Percentiles rank a stretch among this genome's conserved stretches.
Evolutionary conservation across 2,329 filamentous ascomycete genomes (phyloP).

Genomic region (Colletotrichum falcatum): DNA sequence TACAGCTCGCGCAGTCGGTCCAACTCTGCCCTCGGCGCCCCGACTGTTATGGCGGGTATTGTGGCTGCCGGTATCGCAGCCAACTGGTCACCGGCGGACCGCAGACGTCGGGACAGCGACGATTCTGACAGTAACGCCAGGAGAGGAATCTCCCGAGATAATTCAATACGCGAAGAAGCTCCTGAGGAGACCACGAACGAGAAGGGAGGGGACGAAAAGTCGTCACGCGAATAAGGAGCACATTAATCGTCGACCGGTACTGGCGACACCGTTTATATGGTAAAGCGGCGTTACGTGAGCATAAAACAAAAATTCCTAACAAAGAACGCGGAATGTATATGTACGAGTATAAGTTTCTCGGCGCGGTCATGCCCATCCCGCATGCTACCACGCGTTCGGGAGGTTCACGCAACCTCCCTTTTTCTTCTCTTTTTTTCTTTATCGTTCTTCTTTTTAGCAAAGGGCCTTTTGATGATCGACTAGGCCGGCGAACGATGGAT

Average conservation of each 20-base stretch:
- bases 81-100: conserved; percentile 79
- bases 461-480: background rate
- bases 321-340: conserved; percentile 7
- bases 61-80: conserved; percentile 81
- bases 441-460: background rate
- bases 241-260: conserved; percentile 19
- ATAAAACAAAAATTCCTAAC: background rate
- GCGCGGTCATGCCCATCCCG: background rate
- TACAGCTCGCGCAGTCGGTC: conserved; percentile 74
- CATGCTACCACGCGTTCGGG: background rate
- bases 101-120: conserved; percentile 54
- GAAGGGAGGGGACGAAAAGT: conserved; percentile 33
- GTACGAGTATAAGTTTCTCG: conserved; percentile 18
- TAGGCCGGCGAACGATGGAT: background rate
- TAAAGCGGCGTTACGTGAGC: conserved; percentile 17
- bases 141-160: conserved; percentile 35
- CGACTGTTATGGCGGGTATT: conserved; percentile 86
- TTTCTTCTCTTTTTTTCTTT: background rate
- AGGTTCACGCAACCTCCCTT: background rate
- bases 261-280: conserved; percentile 15
- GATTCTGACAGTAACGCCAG: conserved; percentile 45
- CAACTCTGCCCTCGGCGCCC: conserved; percentile 79
- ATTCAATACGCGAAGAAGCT: conserved; percentile 34
- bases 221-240: conserved; percentile 32
- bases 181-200: conserved; percentile 23